Conservation (phyloP, 2,329 filamentous ascomycete species). For the Botrytis hyacinthi region DNA sequence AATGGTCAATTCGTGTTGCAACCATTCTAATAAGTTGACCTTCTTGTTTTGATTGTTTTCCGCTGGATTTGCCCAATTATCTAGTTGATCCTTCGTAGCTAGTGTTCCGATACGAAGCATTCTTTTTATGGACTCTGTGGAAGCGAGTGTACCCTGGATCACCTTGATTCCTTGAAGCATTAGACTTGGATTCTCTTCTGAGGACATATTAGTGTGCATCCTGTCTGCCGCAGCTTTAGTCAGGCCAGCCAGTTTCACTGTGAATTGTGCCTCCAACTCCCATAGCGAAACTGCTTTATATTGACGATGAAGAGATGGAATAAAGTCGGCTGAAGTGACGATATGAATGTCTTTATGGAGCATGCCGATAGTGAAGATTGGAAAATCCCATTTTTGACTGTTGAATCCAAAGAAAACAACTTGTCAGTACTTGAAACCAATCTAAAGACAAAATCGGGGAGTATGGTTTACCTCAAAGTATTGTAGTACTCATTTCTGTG, state of each 20-base stretch:
- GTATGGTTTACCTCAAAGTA: neutral
- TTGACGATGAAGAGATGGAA: slow-evolving; percentile 12
- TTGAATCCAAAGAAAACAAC: neutral
- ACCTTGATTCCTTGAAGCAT: slow-evolving; percentile 10
- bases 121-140: neutral
- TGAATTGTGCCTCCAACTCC: slow-evolving; percentile 12
- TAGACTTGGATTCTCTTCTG: neutral
- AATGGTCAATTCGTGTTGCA: slow-evolving; percentile 14
- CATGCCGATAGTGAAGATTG: slow-evolving; percentile 12
- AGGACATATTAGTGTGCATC: neutral
- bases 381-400: slow-evolving; percentile 6
- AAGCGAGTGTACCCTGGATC: slow-evolving; percentile 3
- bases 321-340: neutral
- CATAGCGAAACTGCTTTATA: slow-evolving; percentile 6
- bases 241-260: neutral
- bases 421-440: neutral
- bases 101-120: slow-evolving; percentile 11
- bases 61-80: neutral
- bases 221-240: neutral
- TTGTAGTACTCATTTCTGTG: slow-evolving; percentile 10
- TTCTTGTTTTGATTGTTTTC: neutral
- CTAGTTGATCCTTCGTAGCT: neutral
- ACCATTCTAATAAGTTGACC: slow-evolving; percentile 5
- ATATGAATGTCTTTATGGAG: neutral
- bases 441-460: too few species aligned